Evolutionary conservation across 768 basidiomycete genomes (phyloP).

Genomic region (Krasilnikovozyma curviuscula): DNA sequence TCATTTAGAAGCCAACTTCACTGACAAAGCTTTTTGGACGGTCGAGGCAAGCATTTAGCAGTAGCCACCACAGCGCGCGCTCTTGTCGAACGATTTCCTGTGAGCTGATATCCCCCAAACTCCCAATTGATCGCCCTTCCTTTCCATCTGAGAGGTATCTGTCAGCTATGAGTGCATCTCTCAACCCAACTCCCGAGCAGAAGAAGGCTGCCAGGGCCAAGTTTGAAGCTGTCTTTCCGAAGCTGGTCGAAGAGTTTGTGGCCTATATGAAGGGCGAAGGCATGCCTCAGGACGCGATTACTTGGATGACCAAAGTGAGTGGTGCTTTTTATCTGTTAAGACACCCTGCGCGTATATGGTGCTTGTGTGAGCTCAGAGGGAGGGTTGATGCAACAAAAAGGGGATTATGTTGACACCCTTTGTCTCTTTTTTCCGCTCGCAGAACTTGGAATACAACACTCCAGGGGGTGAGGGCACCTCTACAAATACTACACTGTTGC

Average conservation of each 20-base stretch:
- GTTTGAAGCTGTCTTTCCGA: slow-evolving; percentile 54
- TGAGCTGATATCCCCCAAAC: no score
- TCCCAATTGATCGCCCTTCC: no score
- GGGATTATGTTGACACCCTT: background rate
- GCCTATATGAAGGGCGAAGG: slow-evolving; percentile 44
- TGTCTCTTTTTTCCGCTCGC: slow-evolving; percentile 1
- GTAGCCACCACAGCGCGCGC: no score
- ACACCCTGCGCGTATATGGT: background rate
- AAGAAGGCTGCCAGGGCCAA: slow-evolving; percentile 2
- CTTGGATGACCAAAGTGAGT: slow-evolving; percentile 66
- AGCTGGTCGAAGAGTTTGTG: slow-evolving; percentile 59
- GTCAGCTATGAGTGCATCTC: no score
- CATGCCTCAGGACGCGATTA: slow-evolving; percentile 65
- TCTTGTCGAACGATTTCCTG: no score
- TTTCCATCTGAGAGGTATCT: no score
- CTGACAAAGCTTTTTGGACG: no score
- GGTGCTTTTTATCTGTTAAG: background rate
- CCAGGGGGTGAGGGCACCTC: slow-evolving; percentile 37
- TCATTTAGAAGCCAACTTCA: no score
- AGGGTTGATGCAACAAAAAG: background rate
- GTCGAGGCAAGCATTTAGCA: no score
- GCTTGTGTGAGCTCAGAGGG: background rate
- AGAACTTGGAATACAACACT: slow-evolving; percentile 87
- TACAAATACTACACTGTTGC: no score
- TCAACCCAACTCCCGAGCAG: background rate